Evolutionary conservation across 225 moss, liverwort and hornwort species (phyloP).

Genomic region (Polytrichum commune): DNA sequence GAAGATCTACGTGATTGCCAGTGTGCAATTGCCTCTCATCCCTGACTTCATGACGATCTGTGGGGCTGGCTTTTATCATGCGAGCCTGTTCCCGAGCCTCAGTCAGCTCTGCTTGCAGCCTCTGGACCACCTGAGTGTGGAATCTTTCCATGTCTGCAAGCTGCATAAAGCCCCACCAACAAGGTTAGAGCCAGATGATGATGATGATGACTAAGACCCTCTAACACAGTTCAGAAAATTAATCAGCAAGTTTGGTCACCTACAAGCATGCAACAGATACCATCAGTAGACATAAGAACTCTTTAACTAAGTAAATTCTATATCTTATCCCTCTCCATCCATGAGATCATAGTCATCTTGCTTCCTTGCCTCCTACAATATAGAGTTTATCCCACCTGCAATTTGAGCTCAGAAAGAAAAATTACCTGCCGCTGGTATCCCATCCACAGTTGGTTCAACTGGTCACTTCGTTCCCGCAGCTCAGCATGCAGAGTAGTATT

Average conservation of each 20-base stretch:
- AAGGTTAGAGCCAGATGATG: no score
- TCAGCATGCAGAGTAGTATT: slow-evolving; percentile 79
- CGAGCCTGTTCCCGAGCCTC: slow-evolving; percentile 76
- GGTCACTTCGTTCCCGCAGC: slow-evolving; percentile 86
- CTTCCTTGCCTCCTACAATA: no score
- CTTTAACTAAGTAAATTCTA: no score
- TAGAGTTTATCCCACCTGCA: no score
- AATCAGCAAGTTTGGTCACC: no score
- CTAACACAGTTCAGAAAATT: no score
- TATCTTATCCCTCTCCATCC: no score
- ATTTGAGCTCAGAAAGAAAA: neutral
- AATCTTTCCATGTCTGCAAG: slow-evolving; percentile 86
- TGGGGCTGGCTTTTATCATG: slow-evolving; percentile 44
- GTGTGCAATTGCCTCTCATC: slow-evolving; percentile 46
- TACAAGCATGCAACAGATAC: no score
- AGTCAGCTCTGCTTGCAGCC: slow-evolving; percentile 71
- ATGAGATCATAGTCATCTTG: no score
- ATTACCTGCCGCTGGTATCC: slow-evolving; percentile 90
- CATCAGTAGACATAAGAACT: no score
- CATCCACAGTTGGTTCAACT: slow-evolving; percentile 90
- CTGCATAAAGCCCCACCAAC: slow-evolving; percentile 27
- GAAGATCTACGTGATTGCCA: slow-evolving; percentile 43
- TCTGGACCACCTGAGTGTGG: slow-evolving; percentile 72
- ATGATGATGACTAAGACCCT: no score
- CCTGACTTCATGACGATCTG: slow-evolving; percentile 57